These are phyloP conservation scores for Alternaria hordeiaustralica DNA, from an alignment of 2,329 filamentous ascomycete genomes.

Conservation along the genomic window DNA sequence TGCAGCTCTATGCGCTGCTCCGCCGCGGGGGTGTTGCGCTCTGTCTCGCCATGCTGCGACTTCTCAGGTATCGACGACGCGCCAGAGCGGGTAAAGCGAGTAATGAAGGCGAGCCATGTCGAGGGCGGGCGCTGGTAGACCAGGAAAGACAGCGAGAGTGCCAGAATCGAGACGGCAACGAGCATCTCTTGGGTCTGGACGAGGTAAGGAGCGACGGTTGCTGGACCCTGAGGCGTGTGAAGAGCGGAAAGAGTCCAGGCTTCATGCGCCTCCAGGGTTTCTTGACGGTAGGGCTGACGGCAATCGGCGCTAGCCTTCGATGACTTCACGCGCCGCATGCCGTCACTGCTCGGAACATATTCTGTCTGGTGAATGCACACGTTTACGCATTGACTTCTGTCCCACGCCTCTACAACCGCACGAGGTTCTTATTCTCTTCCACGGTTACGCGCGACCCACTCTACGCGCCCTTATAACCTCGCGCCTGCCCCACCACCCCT, in stretches of 20 bases:
- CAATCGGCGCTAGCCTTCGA: constrained; percentile 15
- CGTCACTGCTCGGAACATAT: constrained; percentile 7
- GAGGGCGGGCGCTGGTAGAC: constrained; percentile 46
- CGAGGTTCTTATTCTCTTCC: neutral
- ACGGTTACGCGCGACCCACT: constrained; percentile 1
- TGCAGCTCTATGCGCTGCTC: constrained; percentile 24
- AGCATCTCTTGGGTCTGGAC: constrained; percentile 45
- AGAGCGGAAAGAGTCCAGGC: constrained; percentile 8
- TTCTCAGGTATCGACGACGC: constrained; percentile 19
- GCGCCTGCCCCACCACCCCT: constrained; percentile 40
- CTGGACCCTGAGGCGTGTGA: constrained; percentile 20
- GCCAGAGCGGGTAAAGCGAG: constrained; percentile 12
- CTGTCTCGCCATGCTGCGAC: constrained; percentile 22
- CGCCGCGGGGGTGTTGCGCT: constrained; percentile 14
- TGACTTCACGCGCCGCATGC: constrained; percentile 20
- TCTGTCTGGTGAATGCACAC: neutral
- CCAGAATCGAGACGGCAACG: constrained; percentile 46
- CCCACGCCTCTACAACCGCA: neutral
- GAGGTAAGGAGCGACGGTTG: constrained; percentile 11
- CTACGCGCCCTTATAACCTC: constrained; percentile 4
- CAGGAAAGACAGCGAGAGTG: constrained; percentile 46
- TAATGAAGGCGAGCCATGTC: constrained; percentile 40
- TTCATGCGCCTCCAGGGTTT: constrained; percentile 11
- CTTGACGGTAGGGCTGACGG: constrained; percentile 21
- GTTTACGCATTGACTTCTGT: neutral